These are phyloP conservation scores for Candida boleticola DNA, from an alignment of 805 yeast genomes.

Conservation along the genomic window DNA sequence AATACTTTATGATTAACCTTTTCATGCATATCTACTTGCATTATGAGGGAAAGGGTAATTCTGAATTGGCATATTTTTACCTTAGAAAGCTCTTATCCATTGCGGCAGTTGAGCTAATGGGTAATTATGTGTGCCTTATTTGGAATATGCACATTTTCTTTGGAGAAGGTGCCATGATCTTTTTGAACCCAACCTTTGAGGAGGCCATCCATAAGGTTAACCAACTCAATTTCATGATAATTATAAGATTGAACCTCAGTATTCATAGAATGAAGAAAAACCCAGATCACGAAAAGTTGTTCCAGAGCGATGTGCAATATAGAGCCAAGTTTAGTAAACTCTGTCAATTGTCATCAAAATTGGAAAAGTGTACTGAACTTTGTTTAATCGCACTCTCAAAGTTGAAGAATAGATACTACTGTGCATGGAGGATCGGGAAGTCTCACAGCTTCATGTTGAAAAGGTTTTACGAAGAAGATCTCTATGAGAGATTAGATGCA, in stretches of 20 bases:
- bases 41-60: slow-evolving; percentile 31
- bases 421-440: slow-evolving; percentile 67
- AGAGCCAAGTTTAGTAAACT: slow-evolving; percentile 19
- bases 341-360: slow-evolving; percentile 21
- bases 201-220: slow-evolving; percentile 24
- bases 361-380: slow-evolving; percentile 18
- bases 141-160: slow-evolving; percentile 33
- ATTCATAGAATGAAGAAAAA: slow-evolving; percentile 20
- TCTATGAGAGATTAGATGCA: slow-evolving; percentile 16
- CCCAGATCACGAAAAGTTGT: slow-evolving; percentile 16
- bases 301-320: slow-evolving; percentile 17
- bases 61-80: slow-evolving; percentile 31
- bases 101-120: slow-evolving; percentile 26
- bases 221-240: slow-evolving; percentile 24
- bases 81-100: slow-evolving; percentile 27
- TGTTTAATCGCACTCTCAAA: slow-evolving; percentile 28
- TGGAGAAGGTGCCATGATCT: slow-evolving; percentile 40
- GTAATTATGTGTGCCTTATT: slow-evolving; percentile 29
- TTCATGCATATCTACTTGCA: slow-evolving; percentile 36
- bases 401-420: slow-evolving; percentile 57
- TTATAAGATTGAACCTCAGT: slow-evolving; percentile 21
- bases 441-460: slow-evolving; percentile 46
- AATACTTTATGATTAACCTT: slow-evolving; percentile 26
- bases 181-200: slow-evolving; percentile 40
- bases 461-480: slow-evolving; percentile 28